Base-by-base conservation (phyloP, 2,329 filamentous ascomycete genomes). In the Endothia cerciana region DNA sequence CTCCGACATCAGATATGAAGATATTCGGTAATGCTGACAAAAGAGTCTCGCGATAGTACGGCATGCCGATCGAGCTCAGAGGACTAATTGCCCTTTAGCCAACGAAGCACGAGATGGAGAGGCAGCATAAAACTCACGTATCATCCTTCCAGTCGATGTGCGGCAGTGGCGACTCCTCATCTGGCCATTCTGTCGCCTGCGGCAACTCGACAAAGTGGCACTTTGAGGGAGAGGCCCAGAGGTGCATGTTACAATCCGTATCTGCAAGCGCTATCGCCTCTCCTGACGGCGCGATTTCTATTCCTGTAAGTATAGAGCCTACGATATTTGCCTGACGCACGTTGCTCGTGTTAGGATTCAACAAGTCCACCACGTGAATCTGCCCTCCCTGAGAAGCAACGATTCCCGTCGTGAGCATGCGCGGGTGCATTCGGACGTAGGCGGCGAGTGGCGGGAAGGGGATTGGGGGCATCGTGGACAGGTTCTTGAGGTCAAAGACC, bases 401-500 rank as follows among this genome's bases (percentile, higher is more conserved):
- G 68, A 99, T 94, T 72, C 92, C 94, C 0, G 96, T 98, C 0
- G 95, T 97, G 25, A 93, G 90, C 86, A 99, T 91, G 72, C 93
- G 90, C 1, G 96, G 95, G 76, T 99, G 95, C 91, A 99, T 95
- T 66, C 95, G 89, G 51, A 97, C 94, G 80, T 93, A 97, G 43
- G 95, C 94, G 45, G 94, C 95, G 11, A 95, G 93, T 2, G 93
- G 91, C 65, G 95, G 94, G 71, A 91, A 99, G 0, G 95, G 92
- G 51, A 99, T 94, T 0, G 95, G 95, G 4, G 93, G 91, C 74
- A 97, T 87, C 28, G 93, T 93, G 22, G 88, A 86, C 80, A 97
- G 86, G 56, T 93, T 95, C 79, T 97, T 97, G 57, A 99, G 84
- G 74, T 98, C 94, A 74, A 97, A 98, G 41, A 98, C 93, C 72